Evolutionary conservation across 2,329 filamentous ascomycete species (phyloP), one percentile per base, ranked within the genome.

Genomic region (Claviceps sp.): DNA sequence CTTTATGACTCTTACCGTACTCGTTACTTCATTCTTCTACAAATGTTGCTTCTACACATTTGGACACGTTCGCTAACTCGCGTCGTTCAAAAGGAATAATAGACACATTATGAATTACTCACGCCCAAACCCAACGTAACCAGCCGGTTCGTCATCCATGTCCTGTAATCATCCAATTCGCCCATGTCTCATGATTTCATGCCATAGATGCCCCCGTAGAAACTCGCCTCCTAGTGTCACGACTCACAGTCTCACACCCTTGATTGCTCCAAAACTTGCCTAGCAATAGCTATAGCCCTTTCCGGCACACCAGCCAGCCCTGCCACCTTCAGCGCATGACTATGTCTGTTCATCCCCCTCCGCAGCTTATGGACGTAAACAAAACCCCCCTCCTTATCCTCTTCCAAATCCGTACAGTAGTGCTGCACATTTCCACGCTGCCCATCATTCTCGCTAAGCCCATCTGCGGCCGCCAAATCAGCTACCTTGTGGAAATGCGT

Each of bases 261-360:
- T 17, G 42, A 44, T 16, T 11, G 36, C 16, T 60, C 58, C 45
- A 89, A 68, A 8, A 87, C 75, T 39, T 71, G 65, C 49, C 67
- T 72, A 5, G 91, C 90, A 56, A 88, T 72, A 22, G 71, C 68
- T 51, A 96, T 80, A 3, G 85, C 87, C 45, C 75, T 71, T 54
- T 83, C 79, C 0, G 90, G 90, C 59, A 96, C 61, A 1, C 88
- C 90, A 5, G 93, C 94, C 58, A 97, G 70, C 56, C 78, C 77
- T 2, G 93, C 93, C n/a, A 98, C 93, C 63, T 96, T 97, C 54
- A 98, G 71, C 17, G 94, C 93, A 69, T 98, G 93, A 55, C 88
- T 94, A 57, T 85, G 75, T 49, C 82, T 78, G 67, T 97, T 98
- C 52, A 95, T 80, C 0, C 93, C 93, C 64, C 76, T 81, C 51